Percentiles rank a stretch among this genome's conserved stretches.
Evolutionary conservation across 345 rosid species (phyloP).

Genomic region (Cardiospermum halicacabum): DNA sequence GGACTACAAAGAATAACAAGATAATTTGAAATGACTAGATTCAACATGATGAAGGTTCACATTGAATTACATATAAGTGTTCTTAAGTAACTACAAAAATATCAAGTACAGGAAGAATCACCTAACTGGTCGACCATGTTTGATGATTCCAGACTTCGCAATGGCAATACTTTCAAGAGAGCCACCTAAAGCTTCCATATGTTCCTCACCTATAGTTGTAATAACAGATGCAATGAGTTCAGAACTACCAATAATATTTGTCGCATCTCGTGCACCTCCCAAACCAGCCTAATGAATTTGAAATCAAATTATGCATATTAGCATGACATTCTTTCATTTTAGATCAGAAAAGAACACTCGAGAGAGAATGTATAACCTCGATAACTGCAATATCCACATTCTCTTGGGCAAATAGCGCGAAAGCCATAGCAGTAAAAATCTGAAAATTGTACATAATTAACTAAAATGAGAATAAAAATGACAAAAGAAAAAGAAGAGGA

Average conservation of each 20-base stretch:
- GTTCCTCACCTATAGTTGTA: conserved; percentile 82
- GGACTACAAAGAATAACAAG: neutral
- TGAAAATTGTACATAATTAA: conserved; percentile 23
- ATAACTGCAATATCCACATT: conserved; percentile 75
- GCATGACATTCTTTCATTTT: neutral
- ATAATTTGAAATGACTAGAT: neutral
- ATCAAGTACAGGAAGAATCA: conserved; percentile 27
- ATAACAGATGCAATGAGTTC: conserved; percentile 66
- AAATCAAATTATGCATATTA: neutral
- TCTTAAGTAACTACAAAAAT: neutral
- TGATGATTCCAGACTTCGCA: conserved; percentile 87
- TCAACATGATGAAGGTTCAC: neutral
- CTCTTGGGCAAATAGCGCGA: conserved; percentile 60
- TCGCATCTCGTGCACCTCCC: conserved; percentile 94
- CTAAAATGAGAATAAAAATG: neutral
- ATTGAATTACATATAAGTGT: neutral
- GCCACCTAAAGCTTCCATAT: conserved; percentile 81
- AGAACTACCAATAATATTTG: conserved; percentile 57
- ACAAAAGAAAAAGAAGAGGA: neutral
- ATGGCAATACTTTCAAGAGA: conserved; percentile 79
- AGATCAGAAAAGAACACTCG: neutral
- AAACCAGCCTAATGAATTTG: conserved; percentile 57
- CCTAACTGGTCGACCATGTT: conserved; percentile 80
- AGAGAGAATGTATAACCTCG: conserved; percentile 46
- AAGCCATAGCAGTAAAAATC: conserved; percentile 84